Conservation (phyloP, 495 filamentous ascomycete species). For the Penicillium pancosmium region DNA sequence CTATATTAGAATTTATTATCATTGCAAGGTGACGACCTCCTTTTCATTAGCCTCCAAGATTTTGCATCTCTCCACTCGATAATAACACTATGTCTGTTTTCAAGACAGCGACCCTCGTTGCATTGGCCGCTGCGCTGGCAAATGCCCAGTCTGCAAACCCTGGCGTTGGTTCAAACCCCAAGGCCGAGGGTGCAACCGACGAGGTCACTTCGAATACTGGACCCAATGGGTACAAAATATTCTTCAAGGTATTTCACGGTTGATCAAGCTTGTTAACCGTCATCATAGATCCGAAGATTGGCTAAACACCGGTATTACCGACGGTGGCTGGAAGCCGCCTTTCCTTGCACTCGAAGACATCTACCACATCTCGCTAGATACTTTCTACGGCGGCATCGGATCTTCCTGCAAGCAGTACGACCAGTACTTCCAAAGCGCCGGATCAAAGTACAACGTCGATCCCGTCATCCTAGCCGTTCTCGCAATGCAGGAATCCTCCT, state of each 20-base stretch:
- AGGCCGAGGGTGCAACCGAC: slow-evolving; percentile 32
- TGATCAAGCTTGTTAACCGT: background rate
- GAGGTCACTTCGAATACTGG: slow-evolving; percentile 29
- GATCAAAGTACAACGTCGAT: slow-evolving; percentile 31
- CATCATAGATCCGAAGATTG: slow-evolving; percentile 33
- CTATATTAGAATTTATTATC: too few relatives aligned
- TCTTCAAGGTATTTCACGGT: background rate
- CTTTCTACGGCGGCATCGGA: slow-evolving; percentile 32
- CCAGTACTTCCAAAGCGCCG: slow-evolving; percentile 34
- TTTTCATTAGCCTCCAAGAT: background rate
- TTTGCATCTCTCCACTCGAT: background rate
- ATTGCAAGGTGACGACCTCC: background rate
- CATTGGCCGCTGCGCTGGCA: slow-evolving; percentile 10
- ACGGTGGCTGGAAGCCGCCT: slow-evolving; percentile 35
- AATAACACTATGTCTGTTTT: slow-evolving; percentile 12
- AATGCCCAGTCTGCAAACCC: slow-evolving; percentile 31
- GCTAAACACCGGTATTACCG: slow-evolving; percentile 36
- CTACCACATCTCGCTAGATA: slow-evolving; percentile 27
- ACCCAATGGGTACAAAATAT: slow-evolving; percentile 29
- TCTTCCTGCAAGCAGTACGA: slow-evolving; percentile 33
- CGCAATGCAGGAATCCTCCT: slow-evolving; percentile 42
- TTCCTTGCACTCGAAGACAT: slow-evolving; percentile 32
- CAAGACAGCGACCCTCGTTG: slow-evolving; percentile 15
- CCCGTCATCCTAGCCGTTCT: slow-evolving; percentile 38
- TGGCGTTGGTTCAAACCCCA: slow-evolving; percentile 30